Evolutionary conservation across 257 asterid genomes (phyloP).

Genomic region (Nemophila menziesii): DNA sequence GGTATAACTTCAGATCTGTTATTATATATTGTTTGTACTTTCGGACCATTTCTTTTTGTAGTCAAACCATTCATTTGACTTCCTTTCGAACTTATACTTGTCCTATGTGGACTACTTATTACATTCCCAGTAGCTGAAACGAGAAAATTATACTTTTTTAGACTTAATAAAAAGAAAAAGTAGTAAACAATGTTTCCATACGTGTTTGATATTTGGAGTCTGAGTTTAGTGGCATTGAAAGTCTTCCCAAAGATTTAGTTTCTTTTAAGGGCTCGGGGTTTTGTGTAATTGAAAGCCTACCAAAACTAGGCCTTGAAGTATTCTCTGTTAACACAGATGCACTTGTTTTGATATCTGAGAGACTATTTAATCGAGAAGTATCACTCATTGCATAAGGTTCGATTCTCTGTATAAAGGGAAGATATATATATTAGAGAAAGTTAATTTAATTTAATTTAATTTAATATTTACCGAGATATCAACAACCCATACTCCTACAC

Average conservation of each 20-base stretch:
- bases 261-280: constrained; percentile 68
- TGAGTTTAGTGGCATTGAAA: constrained; percentile 51
- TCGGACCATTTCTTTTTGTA: constrained; percentile 51
- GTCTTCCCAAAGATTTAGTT: constrained; percentile 50
- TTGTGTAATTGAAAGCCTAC: constrained; percentile 68
- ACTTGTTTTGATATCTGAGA: constrained; percentile 45
- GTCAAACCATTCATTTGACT: constrained; percentile 39
- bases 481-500: constrained; percentile 99
- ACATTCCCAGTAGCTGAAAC: constrained; percentile 49
- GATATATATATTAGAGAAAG: no score
- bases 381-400: constrained; percentile 77
- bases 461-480: constrained; percentile 64
- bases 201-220: constrained; percentile 59
- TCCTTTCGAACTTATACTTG: constrained; percentile 38
- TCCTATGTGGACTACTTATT: constrained; percentile 72
- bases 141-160: constrained; percentile 13
- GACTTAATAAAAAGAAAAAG: no score
- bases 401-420: constrained; percentile 51
- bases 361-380: constrained; percentile 44
- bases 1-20: constrained; percentile 64
- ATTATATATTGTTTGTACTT: constrained; percentile 42
- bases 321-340: constrained; percentile 49
- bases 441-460: no score
- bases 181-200: constrained; percentile 22
- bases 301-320: constrained; percentile 41